Percentiles rank a stretch among this genome's conserved stretches.
Evolutionary conservation across 2,329 filamentous ascomycete genomes (phyloP).

Genomic region (Akanthomyces muscarius): DNA sequence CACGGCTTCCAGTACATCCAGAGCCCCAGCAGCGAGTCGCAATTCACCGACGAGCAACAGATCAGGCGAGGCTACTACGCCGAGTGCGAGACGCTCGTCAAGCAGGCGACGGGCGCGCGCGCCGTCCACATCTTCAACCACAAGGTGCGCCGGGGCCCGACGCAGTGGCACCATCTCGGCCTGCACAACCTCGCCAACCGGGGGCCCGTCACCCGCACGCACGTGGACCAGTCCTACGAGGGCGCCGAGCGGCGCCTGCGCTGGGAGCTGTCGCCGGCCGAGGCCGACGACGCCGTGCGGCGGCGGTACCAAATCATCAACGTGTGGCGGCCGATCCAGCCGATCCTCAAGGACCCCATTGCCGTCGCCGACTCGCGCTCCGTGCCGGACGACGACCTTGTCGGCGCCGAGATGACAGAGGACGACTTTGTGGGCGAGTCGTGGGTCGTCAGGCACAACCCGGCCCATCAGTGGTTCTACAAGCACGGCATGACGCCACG

Average conservation of each 20-base stretch:
- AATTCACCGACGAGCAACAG: slow-evolving; percentile 49
- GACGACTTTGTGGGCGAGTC: slow-evolving; percentile 47
- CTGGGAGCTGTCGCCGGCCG: slow-evolving; percentile 40
- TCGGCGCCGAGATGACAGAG: slow-evolving; percentile 48
- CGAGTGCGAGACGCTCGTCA: slow-evolving; percentile 64
- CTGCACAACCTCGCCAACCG: slow-evolving; percentile 55
- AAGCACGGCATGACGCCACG: slow-evolving; percentile 47
- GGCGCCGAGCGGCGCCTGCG: slow-evolving; percentile 32
- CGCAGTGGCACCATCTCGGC: slow-evolving; percentile 63
- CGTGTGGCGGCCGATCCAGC: slow-evolving; percentile 37
- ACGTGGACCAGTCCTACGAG: slow-evolving; percentile 53
- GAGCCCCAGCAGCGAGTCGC: slow-evolving; percentile 29
- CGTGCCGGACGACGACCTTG: slow-evolving; percentile 47
- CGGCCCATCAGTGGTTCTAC: slow-evolving; percentile 49
- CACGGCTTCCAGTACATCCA: slow-evolving; percentile 39
- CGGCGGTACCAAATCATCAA: slow-evolving; percentile 52
- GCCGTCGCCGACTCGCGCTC: slow-evolving; percentile 48
- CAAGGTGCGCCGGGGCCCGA: slow-evolving; percentile 55
- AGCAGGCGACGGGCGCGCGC: slow-evolving; percentile 53
- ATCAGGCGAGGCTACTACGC: slow-evolving; percentile 66
- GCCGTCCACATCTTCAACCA: slow-evolving; percentile 69
- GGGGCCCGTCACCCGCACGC: slow-evolving; percentile 36
- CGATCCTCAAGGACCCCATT: slow-evolving; percentile 44
- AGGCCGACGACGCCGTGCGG: slow-evolving; percentile 34
- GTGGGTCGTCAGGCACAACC: slow-evolving; percentile 39